Evolutionary conservation across 2,329 filamentous ascomycete genomes (phyloP), one percentile per base, ranked within the genome.

Genomic region (Allantophomopsis cytisporea): DNA sequence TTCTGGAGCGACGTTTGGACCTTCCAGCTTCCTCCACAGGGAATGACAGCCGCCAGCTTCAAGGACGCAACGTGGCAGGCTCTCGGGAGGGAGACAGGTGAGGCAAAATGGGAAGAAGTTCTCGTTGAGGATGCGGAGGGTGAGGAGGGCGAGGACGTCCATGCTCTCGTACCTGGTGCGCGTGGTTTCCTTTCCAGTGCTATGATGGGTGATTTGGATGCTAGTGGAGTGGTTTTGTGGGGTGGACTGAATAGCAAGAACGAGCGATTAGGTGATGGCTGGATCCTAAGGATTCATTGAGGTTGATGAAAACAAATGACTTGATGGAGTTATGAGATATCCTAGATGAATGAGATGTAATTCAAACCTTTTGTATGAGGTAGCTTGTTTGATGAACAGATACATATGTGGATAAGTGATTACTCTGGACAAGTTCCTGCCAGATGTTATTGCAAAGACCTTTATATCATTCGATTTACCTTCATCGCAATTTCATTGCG

Each of bases 1-100:
- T 77, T 75, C 54, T 68, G 65, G 58, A 58, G 63, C 45, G 76
- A 81, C 51, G 67, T 77, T 14, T 82, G 77, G 77, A 65, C 68
- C 13, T 80, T 76, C 57, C 71, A 76, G 56, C 64, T 76, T 14
- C 73, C 71, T 8, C 65, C 71, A 8, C 54, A 65, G 36, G 65
- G 68, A 41, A 66, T 69, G 62, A 70, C 68, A 12, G 60, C 66
- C 1, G 72, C 72, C 2, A 70, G 69, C 48, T 56, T 78, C 43
- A 66, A 68, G 21, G 57, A 76, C 42, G 69, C 72, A n/a, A 60
- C 76, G 39, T 58, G 64, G 55, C 65, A 68, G 44, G 65, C 65
- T 31, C 55, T 73, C 4, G 71, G 71, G 12, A 61, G 63, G 39
- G 64, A 64, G 50, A 70, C 66, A 8, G 69, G 66, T 17, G 75